Base-by-base conservation (phyloP, 495 filamentous ascomycete species). In the Trichocladium uniseriatum region DNA sequence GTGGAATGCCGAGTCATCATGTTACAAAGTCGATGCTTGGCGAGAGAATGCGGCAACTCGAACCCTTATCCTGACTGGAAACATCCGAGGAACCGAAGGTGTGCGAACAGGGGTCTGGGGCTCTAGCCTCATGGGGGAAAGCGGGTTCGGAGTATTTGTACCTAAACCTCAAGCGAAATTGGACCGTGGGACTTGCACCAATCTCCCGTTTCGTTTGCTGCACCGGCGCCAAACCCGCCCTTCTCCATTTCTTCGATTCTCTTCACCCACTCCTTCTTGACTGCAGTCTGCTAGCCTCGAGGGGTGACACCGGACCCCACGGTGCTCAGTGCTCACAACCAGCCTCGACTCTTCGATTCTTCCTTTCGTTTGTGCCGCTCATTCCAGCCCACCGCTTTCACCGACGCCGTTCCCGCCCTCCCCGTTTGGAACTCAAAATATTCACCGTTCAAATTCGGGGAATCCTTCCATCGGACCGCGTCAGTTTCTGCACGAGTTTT, bases 91-190 rank as follows among this genome's bases (percentile, higher is more conserved):
- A n/a, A n/a, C 19, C 19, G 31, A 11, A 18, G 24, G 19, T 14
- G 29, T 15, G 24, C 19, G 45, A 41, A 47, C 53, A 58, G 54
- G 59, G 57, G 20, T 35, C 1, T 21, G 43, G 20, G 45, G 39
- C 56, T 20, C 60, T 63, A 66, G 41, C 63, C 53, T 44, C 31
- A 52, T 52, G 37, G 49, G n/a, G 55, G 63, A 45, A 65, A 44
- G 56, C 43, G 39, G 40, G 34, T 6, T 42, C 45, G 46, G 19
- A 32, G 31, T 32, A 14, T 32, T 52, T 47, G 49, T 48, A 55
- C 48, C 53, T 57, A 49, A 55, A 62, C 53, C 48, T 60, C 61
- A 66, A 66, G 63, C 63, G 63, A 66, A 60, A 66, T 66, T 66
- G 59, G 45, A 40, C 41, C 48, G 41, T 56, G 47, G 56, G 56